These are phyloP conservation scores for Vishniacozyma victoriae DNA, from an alignment of 768 basidiomycete genomes.

Conservation along the genomic window DNA sequence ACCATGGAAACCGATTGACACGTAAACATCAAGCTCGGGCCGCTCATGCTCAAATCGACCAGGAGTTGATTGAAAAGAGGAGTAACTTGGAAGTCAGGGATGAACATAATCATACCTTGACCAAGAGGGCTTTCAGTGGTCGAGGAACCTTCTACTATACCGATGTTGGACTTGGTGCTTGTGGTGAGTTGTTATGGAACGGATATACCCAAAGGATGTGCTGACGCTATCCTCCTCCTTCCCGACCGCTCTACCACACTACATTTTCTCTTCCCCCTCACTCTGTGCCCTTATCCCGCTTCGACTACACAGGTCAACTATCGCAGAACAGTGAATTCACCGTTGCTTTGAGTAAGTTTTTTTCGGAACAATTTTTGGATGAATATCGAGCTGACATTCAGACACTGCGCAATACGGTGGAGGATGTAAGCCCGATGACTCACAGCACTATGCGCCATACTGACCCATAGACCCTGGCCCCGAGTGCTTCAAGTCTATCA, in stretches of 20 bases:
- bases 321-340: too few relatives aligned
- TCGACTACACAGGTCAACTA: too few relatives aligned
- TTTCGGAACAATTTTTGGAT: too few relatives aligned
- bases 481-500: slow-evolving; percentile 40
- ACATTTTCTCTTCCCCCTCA: not conserved
- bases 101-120: not conserved
- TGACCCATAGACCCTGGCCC: slow-evolving; percentile 39
- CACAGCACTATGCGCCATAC: too few relatives aligned
- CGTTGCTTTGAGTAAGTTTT: too few relatives aligned
- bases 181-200: slow-evolving; percentile 8
- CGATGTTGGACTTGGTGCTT: slow-evolving; percentile 18
- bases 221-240: not conserved
- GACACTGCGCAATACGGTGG: slow-evolving; percentile 37
- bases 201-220: not conserved
- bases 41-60: not conserved
- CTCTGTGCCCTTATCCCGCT: too few relatives aligned
- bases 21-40: not conserved
- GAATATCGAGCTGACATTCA: too few relatives aligned
- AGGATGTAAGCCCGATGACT: slow-evolving; percentile 29
- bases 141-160: slow-evolving; percentile 19
- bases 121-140: slow-evolving; percentile 7
- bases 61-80: not conserved
- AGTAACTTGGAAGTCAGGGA: too few relatives aligned
- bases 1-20: too few relatives aligned
- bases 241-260: not conserved